Percentiles rank a stretch among this genome's conserved stretches.
phyloP scores from a whole-genome alignment of 257 asterid genomes.

The Penstemon eatonii region DNA sequence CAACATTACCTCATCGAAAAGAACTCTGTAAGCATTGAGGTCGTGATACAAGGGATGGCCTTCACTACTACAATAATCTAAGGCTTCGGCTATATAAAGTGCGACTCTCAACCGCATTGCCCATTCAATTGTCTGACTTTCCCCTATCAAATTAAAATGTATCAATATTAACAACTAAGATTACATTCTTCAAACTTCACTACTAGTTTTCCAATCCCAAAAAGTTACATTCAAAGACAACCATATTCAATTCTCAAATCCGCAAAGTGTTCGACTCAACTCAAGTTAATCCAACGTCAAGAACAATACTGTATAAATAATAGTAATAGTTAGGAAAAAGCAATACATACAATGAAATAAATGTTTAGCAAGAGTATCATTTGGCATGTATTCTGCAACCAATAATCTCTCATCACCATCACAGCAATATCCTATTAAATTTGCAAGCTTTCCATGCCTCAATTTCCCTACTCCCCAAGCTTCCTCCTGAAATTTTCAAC shows the following conservation, averaged over 20 bases:
- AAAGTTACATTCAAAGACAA: background rate
- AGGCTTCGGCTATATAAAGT: slow-evolving; percentile 57
- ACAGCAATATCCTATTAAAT: slow-evolving; percentile 69
- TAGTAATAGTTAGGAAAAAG: slow-evolving; percentile 7
- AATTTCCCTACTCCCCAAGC: slow-evolving; percentile 67
- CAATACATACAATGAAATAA: slow-evolving; percentile 60
- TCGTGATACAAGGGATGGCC: slow-evolving; percentile 69
- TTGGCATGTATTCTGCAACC: slow-evolving; percentile 73
- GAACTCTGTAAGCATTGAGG: slow-evolving; percentile 68
- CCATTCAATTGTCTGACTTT: slow-evolving; percentile 73
- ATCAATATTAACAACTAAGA: background rate
- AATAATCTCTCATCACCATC: slow-evolving; percentile 78
- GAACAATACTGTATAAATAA: background rate
- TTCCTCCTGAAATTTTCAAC: slow-evolving; percentile 43
- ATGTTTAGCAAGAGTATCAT: slow-evolving; percentile 71
- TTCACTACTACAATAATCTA: slow-evolving; percentile 57
- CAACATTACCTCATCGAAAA: slow-evolving; percentile 59
- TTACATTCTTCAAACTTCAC: background rate
- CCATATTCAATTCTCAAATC: too few relatives aligned
- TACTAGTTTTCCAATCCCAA: background rate
- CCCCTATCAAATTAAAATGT: slow-evolving; percentile 46
- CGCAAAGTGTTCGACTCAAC: too few relatives aligned
- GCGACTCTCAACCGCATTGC: slow-evolving; percentile 88
- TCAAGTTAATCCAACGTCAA: slow-evolving; percentile 9
- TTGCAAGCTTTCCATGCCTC: slow-evolving; percentile 59